Conservation (phyloP, 306 rosid genomes). For the Pachyrhizus erosus region DNA sequence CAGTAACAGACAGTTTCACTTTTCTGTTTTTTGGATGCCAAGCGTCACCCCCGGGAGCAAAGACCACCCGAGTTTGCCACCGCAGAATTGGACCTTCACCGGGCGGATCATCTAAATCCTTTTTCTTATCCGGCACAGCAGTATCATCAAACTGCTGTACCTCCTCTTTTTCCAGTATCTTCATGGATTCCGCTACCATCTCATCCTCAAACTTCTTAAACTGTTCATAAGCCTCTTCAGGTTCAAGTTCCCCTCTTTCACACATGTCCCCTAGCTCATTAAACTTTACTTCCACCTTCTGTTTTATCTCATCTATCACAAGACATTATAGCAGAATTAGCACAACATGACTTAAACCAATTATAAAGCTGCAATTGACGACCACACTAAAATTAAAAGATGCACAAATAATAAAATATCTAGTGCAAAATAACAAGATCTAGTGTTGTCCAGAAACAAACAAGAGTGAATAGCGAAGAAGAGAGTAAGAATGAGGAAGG, state of each 20-base stretch:
- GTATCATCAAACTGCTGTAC: conserved; percentile 55
- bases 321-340: conserved; percentile 36
- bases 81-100: conserved; percentile 97
- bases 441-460: not conserved
- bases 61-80: conserved; percentile 86
- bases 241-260: conserved; percentile 94
- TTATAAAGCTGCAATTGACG: not conserved
- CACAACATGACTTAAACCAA: conserved; percentile 7
- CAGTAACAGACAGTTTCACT: conserved; percentile 89
- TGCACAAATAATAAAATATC: not conserved
- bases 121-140: conserved; percentile 63
- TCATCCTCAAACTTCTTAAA: conserved; percentile 87
- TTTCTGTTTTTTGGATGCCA: conserved; percentile 98
- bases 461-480: not conserved
- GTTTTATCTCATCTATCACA: conserved; percentile 70
- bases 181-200: conserved; percentile 62
- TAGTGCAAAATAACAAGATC: conserved; percentile 3
- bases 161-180: conserved; percentile 69
- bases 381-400: conserved; percentile 29
- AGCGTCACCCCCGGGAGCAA: conserved; percentile 97
- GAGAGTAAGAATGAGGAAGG: not conserved
- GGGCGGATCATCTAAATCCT: conserved; percentile 75
- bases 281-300: conserved; percentile 75
- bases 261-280: conserved; percentile 90
- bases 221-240: conserved; percentile 80